Evolutionary conservation across 192 early-diverging fungal species (phyloP), one percentile per base, ranked within the genome.

Genomic region (Coemansia erecta): DNA sequence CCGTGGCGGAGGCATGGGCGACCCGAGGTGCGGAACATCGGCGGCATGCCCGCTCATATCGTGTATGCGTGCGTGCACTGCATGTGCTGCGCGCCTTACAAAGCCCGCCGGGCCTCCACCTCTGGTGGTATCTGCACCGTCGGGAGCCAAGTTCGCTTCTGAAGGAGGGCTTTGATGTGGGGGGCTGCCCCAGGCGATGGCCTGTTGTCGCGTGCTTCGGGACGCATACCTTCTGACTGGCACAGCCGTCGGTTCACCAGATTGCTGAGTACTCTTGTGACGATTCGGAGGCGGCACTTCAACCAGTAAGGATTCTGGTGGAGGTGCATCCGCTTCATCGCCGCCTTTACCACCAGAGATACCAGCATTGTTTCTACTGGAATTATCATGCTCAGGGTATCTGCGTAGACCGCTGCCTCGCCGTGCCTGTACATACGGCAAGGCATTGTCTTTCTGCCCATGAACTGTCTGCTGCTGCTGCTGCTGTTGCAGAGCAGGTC

Each of bases 1-100:
- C 47, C 60, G 68, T n/a, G 68, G 74, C 22, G 74, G 74, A 11
- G 74, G 64, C 68, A 77, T 71, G 11, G 74, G 74, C 26, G 41
- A 57, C 4, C 68, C 74, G 22, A 70, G 44, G 15, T 53, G 56
- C 22, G 68, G 60, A 35, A 63, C 40, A 18, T 61, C 68, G 7
- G 57, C 66, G 4, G 73, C 64, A 40, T 77, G 74, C 22, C 58
- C 63, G 60, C 74, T 49, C 23, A 77, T 66, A 12, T 77, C 74
- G 24, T 77, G 74, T 12, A 77, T 68, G 53, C 68, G 74, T 10
- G 31, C 53, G 10, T 68, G 74, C 14, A 71, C 74, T 11, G 74
- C 74, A 3, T 60, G 68, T 15, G 74, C 74, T 28, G 74, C 74
- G 33, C 68, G 64, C 3, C 74, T 59, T 11, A 77, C 74, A 68